Evolutionary conservation across 2,329 filamentous ascomycete species (phyloP), one percentile per base, ranked within the genome.

Genomic region (Pseudogymnoascus sp.): DNA sequence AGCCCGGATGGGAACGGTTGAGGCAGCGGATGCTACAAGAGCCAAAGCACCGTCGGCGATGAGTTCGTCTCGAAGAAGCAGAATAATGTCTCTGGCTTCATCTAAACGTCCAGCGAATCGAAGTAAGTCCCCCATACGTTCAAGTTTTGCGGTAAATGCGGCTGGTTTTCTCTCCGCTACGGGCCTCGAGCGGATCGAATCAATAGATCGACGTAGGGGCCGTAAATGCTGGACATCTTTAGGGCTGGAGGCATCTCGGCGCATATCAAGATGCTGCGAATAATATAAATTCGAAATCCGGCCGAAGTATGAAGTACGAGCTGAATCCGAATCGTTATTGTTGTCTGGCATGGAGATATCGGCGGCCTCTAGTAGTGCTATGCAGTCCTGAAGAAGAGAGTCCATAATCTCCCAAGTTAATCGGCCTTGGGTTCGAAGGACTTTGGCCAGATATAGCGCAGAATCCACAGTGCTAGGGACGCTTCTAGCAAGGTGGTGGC

Each of bases 241-340:
- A 0, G 72, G 66, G 31, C 77, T 77, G 3, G 75, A 74, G 0
- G 74, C 67, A 23, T 76, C 74, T 59, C 82, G 83, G 12, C 79
- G 75, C 64, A 84, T 71, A 49, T 79, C 77, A 16, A 82, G 75
- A 69, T 85, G 85, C 58, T 83, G 79, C n/a, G 84, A 78, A 71
- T 87, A 91, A 71, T 90, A 90, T 2, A 89, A 79, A 67, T 88
- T 87, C 0, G 88, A 91, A 25, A 91, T 82, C 68, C 87, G 89
- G 65, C 88, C 81, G 63, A 83, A 78, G 66, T 86, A 84, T 1
- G 76, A 77, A n/a, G 71, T 68, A 18, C 73, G 66, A 6, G 74
- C 67, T 25, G 75, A 74, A 18, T 71, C 70, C 16, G 69, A 64
- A 14, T 55, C 16, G 35, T 59, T 21, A 33, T 37, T 23, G 37